Percentiles rank a stretch among this genome's conserved stretches.
These are phyloP conservation scores for Didymella glomerata DNA, from an alignment of 2,329 filamentous ascomycete species.

Conservation along the genomic window DNA sequence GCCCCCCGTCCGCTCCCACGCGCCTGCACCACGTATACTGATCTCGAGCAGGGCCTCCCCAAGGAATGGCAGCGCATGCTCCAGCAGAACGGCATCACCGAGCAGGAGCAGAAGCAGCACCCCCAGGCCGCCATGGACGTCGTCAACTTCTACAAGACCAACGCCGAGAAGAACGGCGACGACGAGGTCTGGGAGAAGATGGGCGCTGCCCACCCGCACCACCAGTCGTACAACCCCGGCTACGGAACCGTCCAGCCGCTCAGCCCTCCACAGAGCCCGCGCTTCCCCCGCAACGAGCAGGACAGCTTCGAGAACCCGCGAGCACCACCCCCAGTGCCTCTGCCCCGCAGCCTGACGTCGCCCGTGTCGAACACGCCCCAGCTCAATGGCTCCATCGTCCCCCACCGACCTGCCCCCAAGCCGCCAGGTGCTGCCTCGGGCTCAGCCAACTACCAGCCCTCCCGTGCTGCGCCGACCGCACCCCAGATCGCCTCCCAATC, in stretches of 20 bases:
- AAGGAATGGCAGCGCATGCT: slow-evolving; percentile 98
- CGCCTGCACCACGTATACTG: slow-evolving; percentile 21
- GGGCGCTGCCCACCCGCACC: slow-evolving; percentile 77
- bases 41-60: slow-evolving; percentile 76
- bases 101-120: slow-evolving; percentile 94
- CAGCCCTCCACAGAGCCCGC: slow-evolving; percentile 82
- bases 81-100: slow-evolving; percentile 93
- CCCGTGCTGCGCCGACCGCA: slow-evolving; percentile 65
- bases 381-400: slow-evolving; percentile 67
- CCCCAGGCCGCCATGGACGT: slow-evolving; percentile 96
- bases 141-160: slow-evolving; percentile 96
- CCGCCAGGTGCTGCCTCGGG: slow-evolving; percentile 69
- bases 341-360: slow-evolving; percentile 44
- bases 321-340: slow-evolving; percentile 86
- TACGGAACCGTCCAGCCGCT: slow-evolving; percentile 61
- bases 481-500: slow-evolving; percentile 52
- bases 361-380: slow-evolving; percentile 54
- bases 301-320: slow-evolving; percentile 97
- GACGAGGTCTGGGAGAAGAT: slow-evolving; percentile 97
- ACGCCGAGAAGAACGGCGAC: slow-evolving; percentile 79
- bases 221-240: slow-evolving; percentile 44
- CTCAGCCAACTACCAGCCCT: slow-evolving; percentile 60
- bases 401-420: slow-evolving; percentile 84
- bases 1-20: no score
- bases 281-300: slow-evolving; percentile 88